These are phyloP conservation scores for Dactylis glomerata DNA, from an alignment of 176 grass and related monocot species.

Conservation along the genomic window DNA sequence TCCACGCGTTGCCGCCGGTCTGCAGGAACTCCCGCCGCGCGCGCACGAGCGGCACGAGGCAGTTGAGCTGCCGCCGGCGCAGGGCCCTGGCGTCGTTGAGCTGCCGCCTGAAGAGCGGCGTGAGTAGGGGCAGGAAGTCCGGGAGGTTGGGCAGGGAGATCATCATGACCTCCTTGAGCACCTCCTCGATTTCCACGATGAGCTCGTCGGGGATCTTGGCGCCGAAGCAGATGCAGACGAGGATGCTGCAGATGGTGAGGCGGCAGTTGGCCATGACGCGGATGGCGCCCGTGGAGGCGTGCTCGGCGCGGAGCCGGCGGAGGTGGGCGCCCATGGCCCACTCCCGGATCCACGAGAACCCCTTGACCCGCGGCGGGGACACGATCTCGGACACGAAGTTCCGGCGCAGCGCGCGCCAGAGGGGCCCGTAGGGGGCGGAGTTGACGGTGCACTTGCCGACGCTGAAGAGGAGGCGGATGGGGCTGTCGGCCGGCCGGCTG, in stretches of 20 bases:
- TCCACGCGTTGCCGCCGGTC: constrained; percentile 29
- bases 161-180: constrained; percentile 98
- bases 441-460: constrained; percentile 92
- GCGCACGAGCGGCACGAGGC: constrained; percentile 67
- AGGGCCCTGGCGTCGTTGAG: constrained; percentile 50
- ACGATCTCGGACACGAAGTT: constrained; percentile 97
- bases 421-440: constrained; percentile 75
- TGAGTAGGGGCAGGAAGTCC: constrained; percentile 80
- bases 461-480: constrained; percentile 87
- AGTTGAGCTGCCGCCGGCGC: constrained; percentile 61
- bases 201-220: constrained; percentile 73
- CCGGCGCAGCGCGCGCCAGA: constrained; percentile 83
- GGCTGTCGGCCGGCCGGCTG: constrained; percentile 80
- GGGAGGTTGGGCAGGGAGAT: constrained; percentile 80
- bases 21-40: constrained; percentile 61
- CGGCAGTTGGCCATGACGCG: constrained; percentile 66
- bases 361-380: constrained; percentile 59
- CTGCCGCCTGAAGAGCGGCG: constrained; percentile 74
- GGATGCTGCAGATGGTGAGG: constrained; percentile 94
- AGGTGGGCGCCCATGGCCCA: constrained; percentile 86
- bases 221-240: constrained; percentile 98
- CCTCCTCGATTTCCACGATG: constrained; percentile 80
- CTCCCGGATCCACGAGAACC: constrained; percentile 90
- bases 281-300: constrained; percentile 26
- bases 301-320: constrained; percentile 58